These are phyloP conservation scores for Brassica nigra DNA, from an alignment of 345 rosid genomes.

Conservation along the genomic window DNA sequence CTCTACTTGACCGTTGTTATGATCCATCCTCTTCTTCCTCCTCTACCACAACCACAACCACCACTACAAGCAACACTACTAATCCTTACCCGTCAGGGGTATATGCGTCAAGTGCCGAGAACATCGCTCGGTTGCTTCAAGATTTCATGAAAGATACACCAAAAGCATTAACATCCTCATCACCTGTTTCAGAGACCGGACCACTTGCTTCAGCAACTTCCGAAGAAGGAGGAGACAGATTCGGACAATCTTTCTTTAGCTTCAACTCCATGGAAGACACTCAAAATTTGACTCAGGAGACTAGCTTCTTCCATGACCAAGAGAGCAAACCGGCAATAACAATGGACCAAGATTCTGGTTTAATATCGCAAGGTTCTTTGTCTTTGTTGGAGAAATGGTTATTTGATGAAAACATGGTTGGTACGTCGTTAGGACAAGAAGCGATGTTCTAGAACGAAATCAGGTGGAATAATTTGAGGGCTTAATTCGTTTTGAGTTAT, in stretches of 20 bases:
- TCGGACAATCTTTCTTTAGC: conserved; percentile 47
- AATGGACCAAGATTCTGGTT: conserved; percentile 34
- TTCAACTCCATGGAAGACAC: conserved; percentile 50
- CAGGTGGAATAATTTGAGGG: conserved; percentile 7
- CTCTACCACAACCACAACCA: conserved; percentile 38
- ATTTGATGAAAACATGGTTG: conserved; percentile 60
- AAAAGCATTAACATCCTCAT: conserved; percentile 32
- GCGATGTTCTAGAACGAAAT: conserved; percentile 40
- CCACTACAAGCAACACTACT: conserved; percentile 32
- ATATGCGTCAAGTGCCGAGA: conserved; percentile 73
- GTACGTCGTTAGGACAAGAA: conserved; percentile 46
- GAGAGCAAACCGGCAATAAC: conserved; percentile 51
- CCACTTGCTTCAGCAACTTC: conserved; percentile 20
- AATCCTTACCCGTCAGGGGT: conserved; percentile 35
- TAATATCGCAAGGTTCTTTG: conserved; percentile 50
- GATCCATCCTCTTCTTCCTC: conserved; percentile 42
- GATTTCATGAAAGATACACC: conserved; percentile 63
- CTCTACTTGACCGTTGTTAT: conserved; percentile 29
- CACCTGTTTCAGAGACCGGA: conserved; percentile 37
- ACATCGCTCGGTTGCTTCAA: conserved; percentile 67
- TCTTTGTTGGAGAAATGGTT: conserved; percentile 74
- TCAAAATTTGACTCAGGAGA: conserved; percentile 45
- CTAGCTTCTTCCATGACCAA: conserved; percentile 48
- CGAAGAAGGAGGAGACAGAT: conserved; percentile 32
- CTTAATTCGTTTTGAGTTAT: conserved; percentile 24